A percentile compares a stretch with the other conserved stretches of the same genome.
Evolutionary conservation across 2,329 filamentous ascomycete species (phyloP).

Genomic region (Penicillium oxalicum): DNA sequence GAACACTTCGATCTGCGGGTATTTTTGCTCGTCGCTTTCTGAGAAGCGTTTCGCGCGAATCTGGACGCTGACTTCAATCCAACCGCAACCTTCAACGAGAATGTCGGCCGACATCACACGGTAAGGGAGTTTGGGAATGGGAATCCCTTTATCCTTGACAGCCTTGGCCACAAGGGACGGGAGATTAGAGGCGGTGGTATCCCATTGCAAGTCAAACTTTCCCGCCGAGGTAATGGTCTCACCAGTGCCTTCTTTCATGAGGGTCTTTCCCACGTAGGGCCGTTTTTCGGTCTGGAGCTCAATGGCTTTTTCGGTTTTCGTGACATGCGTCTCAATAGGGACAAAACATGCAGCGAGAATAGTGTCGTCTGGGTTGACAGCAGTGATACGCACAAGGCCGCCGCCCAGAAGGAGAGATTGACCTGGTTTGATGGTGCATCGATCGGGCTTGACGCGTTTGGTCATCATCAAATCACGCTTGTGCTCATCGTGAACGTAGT

Average conservation of each 20-base stretch:
- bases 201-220: conserved; percentile 66
- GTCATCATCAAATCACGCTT: conserved; percentile 71
- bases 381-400: conserved; percentile 82
- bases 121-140: conserved; percentile 58
- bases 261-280: conserved; percentile 56
- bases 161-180: conserved; percentile 65
- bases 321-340: conserved; percentile 68
- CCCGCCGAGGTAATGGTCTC: conserved; percentile 64
- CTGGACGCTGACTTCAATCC: conserved; percentile 83
- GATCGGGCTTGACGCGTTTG: conserved; percentile 64
- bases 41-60: conserved; percentile 53
- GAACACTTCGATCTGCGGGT: conserved; percentile 68
- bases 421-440: conserved; percentile 64
- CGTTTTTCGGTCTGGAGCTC: conserved; percentile 62
- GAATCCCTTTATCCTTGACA: conserved; percentile 57
- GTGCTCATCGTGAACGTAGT: conserved; percentile 62
- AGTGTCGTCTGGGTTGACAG: conserved; percentile 56
- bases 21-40: conserved; percentile 38
- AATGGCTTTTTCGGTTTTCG: conserved; percentile 71
- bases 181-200: conserved; percentile 74
- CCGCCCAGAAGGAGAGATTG: conserved; percentile 80
- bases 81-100: conserved; percentile 85
- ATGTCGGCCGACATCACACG: conserved; percentile 75
- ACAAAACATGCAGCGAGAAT: conserved; percentile 85
- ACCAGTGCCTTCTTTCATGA: conserved; percentile 55